phyloP scores from a whole-genome alignment of 345 rosid species.

The Crucihimalaya himalaica region DNA sequence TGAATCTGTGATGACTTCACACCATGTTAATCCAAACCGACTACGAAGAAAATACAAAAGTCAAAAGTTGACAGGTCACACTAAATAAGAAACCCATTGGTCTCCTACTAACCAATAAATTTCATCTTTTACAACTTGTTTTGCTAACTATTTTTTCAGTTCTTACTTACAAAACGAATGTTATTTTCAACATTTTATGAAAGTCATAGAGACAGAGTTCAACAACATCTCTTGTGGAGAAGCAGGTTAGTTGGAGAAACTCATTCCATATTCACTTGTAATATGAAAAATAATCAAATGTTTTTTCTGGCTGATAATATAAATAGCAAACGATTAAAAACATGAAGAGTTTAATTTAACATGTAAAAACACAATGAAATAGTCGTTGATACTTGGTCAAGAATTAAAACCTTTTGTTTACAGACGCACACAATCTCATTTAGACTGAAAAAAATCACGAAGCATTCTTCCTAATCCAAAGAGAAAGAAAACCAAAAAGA shows the following conservation, averaged over 20 bases:
- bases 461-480: not conserved
- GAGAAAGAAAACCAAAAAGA: not conserved
- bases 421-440: not conserved
- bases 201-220: constrained; percentile 23
- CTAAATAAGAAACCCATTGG: not conserved
- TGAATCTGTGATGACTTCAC: not conserved
- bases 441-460: not conserved
- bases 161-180: not conserved
- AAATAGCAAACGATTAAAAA: not conserved
- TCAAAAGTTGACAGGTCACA: constrained; percentile 20
- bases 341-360: not conserved
- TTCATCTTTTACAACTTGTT: not conserved
- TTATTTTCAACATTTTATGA: constrained; percentile 7
- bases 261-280: constrained; percentile 1
- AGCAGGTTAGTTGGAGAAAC: constrained; percentile 17
- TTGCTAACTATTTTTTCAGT: not conserved
- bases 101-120: constrained; percentile 25
- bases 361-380: constrained; percentile 14
- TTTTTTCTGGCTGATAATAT: not conserved
- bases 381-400: constrained; percentile 34
- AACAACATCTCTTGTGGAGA: constrained; percentile 21
- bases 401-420: constrained; percentile 19
- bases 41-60: constrained; percentile 4
- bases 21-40: constrained; percentile 16
- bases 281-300: constrained; percentile 7